These are phyloP conservation scores for Hyaloscypha bicolor DNA, from an alignment of 495 filamentous ascomycete genomes.

Conservation along the genomic window DNA sequence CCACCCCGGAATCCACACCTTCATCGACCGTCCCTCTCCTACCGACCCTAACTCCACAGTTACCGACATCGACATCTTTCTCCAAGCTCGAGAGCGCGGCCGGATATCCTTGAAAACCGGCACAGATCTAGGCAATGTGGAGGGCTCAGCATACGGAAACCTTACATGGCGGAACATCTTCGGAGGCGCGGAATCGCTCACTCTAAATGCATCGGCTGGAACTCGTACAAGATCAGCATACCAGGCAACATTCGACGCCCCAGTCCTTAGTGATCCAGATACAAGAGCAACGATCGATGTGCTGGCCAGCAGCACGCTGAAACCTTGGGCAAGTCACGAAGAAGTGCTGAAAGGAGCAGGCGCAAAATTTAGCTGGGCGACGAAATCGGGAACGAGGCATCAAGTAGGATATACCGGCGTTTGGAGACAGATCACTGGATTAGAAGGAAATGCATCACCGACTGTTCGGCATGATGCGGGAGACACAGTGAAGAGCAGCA, in stretches of 20 bases:
- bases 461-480: slow-evolving; percentile 83
- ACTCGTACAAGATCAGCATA: slow-evolving; percentile 90
- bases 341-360: slow-evolving; percentile 82
- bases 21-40: slow-evolving; percentile 68
- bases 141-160: slow-evolving; percentile 89
- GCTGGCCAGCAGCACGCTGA: slow-evolving; percentile 77
- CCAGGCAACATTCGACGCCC: slow-evolving; percentile 78
- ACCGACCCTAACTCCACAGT: slow-evolving; percentile 59
- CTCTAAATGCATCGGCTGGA: slow-evolving; percentile 78
- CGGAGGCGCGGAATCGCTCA: slow-evolving; percentile 88
- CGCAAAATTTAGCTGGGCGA: slow-evolving; percentile 73
- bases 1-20: slow-evolving; percentile 77
- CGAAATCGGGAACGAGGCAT: slow-evolving; percentile 62
- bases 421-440: slow-evolving; percentile 86
- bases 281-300: slow-evolving; percentile 73
- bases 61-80: slow-evolving; percentile 76
- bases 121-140: slow-evolving; percentile 87
- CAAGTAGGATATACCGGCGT: slow-evolving; percentile 76
- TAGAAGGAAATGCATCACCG: slow-evolving; percentile 72
- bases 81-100: slow-evolving; percentile 76
- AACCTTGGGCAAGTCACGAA: slow-evolving; percentile 90
- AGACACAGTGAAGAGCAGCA: slow-evolving; percentile 84
- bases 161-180: slow-evolving; percentile 87
- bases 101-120: slow-evolving; percentile 85
- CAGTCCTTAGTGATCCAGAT: slow-evolving; percentile 80